Evolutionary conservation across 164 flowering plant species (phyloP).

Genomic region (Paratinospora sagittata): DNA sequence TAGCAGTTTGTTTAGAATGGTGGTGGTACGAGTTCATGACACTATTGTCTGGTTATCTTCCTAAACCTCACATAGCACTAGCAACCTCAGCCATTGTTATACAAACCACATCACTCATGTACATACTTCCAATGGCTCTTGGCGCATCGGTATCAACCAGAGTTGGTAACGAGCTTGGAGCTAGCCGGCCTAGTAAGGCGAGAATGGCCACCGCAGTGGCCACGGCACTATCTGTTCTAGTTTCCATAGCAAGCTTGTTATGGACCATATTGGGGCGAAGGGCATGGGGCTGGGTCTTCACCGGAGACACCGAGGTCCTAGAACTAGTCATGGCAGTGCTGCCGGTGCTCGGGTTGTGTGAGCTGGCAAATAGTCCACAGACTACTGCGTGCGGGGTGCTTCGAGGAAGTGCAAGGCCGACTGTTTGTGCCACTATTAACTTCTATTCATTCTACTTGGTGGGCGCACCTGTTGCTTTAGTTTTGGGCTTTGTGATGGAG

Average conservation of each 20-base stretch:
- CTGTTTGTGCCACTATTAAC: constrained; percentile 62
- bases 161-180: constrained; percentile 86
- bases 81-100: constrained; percentile 82
- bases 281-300: constrained; percentile 69
- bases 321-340: constrained; percentile 47
- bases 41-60: constrained; percentile 66
- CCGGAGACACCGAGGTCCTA: constrained; percentile 50
- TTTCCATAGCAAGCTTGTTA: constrained; percentile 44
- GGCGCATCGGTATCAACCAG: constrained; percentile 68
- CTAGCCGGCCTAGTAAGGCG: constrained; percentile 53
- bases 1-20: constrained; percentile 88
- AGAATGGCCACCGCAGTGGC: constrained; percentile 48
- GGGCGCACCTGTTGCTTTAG: constrained; percentile 70
- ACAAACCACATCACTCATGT: constrained; percentile 91
- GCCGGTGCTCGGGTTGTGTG: constrained; percentile 83
- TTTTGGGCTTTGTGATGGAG: constrained; percentile 43
- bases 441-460: constrained; percentile 81
- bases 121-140: constrained; percentile 69
- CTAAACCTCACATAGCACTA: constrained; percentile 45
- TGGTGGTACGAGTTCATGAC: constrained; percentile 99
- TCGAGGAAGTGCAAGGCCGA: constrained; percentile 78
- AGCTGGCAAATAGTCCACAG: constrained; percentile 86
- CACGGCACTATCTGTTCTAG: constrained; percentile 35
- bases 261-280: constrained; percentile 53
- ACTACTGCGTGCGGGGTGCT: constrained; percentile 89